These are phyloP conservation scores for Plasmodiophora brassicae DNA, from an alignment of 208 protist species.

Conservation along the genomic window DNA sequence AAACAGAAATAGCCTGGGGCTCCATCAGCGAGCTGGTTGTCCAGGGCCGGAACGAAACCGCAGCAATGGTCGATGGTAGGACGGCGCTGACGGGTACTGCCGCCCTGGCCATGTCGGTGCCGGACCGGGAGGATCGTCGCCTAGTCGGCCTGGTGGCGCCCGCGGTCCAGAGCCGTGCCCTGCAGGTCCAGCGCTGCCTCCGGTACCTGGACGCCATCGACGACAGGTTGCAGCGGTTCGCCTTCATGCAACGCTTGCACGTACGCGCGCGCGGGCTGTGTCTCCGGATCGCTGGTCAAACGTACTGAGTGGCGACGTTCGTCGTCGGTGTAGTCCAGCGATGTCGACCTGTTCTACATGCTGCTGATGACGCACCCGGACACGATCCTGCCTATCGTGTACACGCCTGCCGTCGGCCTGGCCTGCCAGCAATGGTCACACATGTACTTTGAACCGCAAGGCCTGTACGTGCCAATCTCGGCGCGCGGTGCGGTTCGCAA, in stretches of 20 bases:
- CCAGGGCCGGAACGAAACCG: too few relatives aligned
- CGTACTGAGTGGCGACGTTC: background rate
- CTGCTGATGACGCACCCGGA: constrained; percentile 30
- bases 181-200: background rate
- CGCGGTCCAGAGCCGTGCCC: background rate
- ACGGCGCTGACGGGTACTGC: too few relatives aligned
- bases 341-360: constrained; percentile 23
- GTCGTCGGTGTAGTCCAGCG: background rate
- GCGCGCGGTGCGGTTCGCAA: background rate
- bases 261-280: background rate
- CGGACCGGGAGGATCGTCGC: background rate
- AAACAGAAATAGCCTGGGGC: too few relatives aligned
- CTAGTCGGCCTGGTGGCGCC: background rate
- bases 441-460: constrained; percentile 23
- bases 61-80: too few relatives aligned
- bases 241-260: background rate
- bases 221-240: background rate
- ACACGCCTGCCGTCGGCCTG: constrained; percentile 41
- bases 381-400: constrained; percentile 33
- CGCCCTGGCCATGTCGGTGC: too few relatives aligned
- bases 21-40: too few relatives aligned
- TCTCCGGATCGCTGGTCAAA: background rate
- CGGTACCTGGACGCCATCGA: background rate
- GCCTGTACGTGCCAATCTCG: constrained; percentile 31
- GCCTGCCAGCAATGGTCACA: constrained; percentile 31